A percentile compares a stretch with the other conserved stretches of the same genome.
Evolutionary conservation across 768 basidiomycete genomes (phyloP).

Genomic region (Tylopilus sp.): DNA sequence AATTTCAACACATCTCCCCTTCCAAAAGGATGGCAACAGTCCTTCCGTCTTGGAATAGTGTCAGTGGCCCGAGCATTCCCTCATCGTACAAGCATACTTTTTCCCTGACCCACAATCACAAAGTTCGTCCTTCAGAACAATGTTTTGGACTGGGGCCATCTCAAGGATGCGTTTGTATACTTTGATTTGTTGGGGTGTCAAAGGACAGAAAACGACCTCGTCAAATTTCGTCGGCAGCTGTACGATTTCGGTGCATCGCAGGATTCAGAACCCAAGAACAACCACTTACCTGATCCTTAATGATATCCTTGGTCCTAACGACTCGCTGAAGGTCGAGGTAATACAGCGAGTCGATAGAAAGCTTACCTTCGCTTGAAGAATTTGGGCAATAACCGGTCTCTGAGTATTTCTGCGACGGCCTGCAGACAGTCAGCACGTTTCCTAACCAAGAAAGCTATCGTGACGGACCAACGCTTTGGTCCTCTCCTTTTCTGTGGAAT

Average conservation of each 20-base stretch:
- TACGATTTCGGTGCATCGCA: background rate
- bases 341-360: background rate
- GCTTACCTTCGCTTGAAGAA: constrained; percentile 79
- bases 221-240: constrained; percentile 88
- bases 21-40: constrained; percentile 50
- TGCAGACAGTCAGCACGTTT: constrained; percentile 20
- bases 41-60: constrained; percentile 46
- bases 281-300: constrained; percentile 55
- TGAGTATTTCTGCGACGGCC: constrained; percentile 60
- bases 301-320: constrained; percentile 71
- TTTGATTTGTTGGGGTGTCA: constrained; percentile 63
- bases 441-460: background rate
- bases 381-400: constrained; percentile 65
- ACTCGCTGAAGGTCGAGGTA: background rate
- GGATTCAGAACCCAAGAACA: background rate
- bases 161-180: constrained; percentile 72
- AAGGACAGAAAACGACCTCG: constrained; percentile 89
- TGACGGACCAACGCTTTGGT: constrained; percentile 47
- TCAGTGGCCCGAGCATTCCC: background rate
- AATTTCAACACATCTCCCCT: constrained; percentile 64
- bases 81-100: constrained; percentile 38
- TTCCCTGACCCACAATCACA: constrained; percentile 69
- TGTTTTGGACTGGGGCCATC: constrained; percentile 63
- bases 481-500: constrained; percentile 60
- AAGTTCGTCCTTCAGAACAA: constrained; percentile 64